These are phyloP conservation scores for Maudiozyma bulderi DNA, from an alignment of 805 yeast species.

Conservation along the genomic window DNA sequence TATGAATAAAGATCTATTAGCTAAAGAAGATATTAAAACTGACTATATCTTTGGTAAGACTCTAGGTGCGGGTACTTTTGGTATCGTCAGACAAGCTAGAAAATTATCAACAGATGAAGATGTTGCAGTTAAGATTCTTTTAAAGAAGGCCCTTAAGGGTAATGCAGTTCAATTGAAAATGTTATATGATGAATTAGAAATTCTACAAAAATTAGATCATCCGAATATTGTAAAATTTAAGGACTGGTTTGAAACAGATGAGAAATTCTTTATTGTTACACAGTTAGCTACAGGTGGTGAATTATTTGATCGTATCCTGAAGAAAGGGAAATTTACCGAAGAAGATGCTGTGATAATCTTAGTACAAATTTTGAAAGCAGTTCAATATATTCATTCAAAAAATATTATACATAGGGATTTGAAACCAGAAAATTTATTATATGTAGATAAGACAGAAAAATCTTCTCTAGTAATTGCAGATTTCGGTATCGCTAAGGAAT, in stretches of 20 bases:
- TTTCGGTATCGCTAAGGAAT: constrained; percentile 85
- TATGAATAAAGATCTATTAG: not conserved
- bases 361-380: constrained; percentile 68
- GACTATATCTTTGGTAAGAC: constrained; percentile 73
- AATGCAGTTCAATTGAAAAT: constrained; percentile 49
- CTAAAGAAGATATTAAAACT: constrained; percentile 36
- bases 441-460: constrained; percentile 44
- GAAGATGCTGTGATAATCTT: constrained; percentile 72
- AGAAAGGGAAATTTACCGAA: constrained; percentile 79
- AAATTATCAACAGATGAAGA: constrained; percentile 44
- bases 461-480: constrained; percentile 83
- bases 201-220: constrained; percentile 61
- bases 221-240: constrained; percentile 82
- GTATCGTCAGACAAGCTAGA: constrained; percentile 77
- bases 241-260: constrained; percentile 90
- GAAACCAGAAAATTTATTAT: constrained; percentile 87
- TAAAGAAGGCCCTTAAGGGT: constrained; percentile 76
- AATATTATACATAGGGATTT: constrained; percentile 90
- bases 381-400: constrained; percentile 61
- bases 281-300: constrained; percentile 96
- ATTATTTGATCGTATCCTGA: constrained; percentile 75
- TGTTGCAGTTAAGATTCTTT: constrained; percentile 82
- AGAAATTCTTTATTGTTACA: constrained; percentile 86
- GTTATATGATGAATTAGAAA: constrained; percentile 69
- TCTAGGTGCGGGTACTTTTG: constrained; percentile 91